Evolutionary conservation across 1,284 basidiomycete genomes (phyloP).

Genomic region (Malassezia caprae): DNA sequence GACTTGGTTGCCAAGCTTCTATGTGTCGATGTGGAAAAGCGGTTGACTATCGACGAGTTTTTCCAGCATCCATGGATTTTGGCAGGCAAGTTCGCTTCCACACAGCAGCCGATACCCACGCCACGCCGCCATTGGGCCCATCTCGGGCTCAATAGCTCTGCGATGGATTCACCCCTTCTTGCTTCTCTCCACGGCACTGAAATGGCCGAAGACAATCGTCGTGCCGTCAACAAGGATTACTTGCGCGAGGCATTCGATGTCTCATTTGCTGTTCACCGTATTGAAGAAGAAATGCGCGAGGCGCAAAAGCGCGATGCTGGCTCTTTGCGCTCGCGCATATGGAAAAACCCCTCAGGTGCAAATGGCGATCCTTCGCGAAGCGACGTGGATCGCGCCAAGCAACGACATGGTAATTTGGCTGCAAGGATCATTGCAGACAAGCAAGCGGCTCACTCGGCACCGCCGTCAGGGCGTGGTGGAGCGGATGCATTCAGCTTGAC

Average conservation of each 20-base stretch:
- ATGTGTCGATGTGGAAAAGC: conserved; percentile 85
- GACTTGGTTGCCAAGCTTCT: conserved; percentile 89
- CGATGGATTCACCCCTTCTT: conserved; percentile 78
- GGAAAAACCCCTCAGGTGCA: background rate
- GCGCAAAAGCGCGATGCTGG: background rate
- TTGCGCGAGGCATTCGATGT: conserved; percentile 98
- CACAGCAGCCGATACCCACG: background rate
- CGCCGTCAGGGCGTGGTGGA: conserved; percentile 46
- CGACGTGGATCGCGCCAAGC: conserved; percentile 31
- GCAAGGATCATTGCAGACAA: conserved; percentile 38
- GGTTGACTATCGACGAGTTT: conserved; percentile 97
- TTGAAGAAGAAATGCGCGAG: conserved; percentile 87
- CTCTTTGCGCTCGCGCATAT: background rate
- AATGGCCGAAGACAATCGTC: conserved; percentile 50
- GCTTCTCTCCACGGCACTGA: conserved; percentile 57
- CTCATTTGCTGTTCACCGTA: conserved; percentile 95
- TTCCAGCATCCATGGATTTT: conserved; percentile 77
- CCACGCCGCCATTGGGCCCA: background rate
- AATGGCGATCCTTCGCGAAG: conserved; percentile 56
- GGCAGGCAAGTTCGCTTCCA: background rate
- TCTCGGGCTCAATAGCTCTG: background rate
- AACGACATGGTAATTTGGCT: conserved; percentile 47
- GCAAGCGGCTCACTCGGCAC: conserved; percentile 24
- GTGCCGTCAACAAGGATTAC: conserved; percentile 22
- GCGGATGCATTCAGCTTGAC: conserved; percentile 35